Evolutionary conservation across 345 rosid genomes (phyloP).

Genomic region (Rhodamnia rubescens): DNA sequence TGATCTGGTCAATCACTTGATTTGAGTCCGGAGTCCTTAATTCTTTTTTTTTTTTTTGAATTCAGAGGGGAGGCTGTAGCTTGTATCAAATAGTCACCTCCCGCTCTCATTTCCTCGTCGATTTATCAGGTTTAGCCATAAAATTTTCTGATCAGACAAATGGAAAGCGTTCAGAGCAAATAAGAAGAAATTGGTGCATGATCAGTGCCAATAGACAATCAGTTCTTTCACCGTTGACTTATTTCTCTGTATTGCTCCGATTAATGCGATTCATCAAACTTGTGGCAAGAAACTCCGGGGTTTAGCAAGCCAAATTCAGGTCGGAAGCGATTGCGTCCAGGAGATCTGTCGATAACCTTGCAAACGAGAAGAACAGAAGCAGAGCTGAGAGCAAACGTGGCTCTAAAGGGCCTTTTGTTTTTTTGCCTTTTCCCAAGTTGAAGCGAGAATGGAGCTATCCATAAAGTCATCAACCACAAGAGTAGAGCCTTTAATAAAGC

Average conservation of each 20-base stretch:
- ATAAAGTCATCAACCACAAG: not conserved
- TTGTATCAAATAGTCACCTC: not conserved
- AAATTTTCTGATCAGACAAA: not conserved
- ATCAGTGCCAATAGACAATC: not conserved
- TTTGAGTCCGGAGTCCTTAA: not conserved
- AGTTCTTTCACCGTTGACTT: not conserved
- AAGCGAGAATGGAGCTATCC: not conserved
- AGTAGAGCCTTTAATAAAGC: not conserved
- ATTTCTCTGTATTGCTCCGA: not conserved
- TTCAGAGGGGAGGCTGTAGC: not conserved
- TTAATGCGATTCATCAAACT: not conserved
- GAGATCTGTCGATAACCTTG: not conserved
- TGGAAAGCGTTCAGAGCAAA: not conserved
- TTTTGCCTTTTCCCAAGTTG: not conserved
- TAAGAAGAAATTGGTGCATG: not conserved
- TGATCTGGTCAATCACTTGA: not conserved
- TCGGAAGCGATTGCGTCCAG: not conserved
- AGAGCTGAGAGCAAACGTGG: not conserved
- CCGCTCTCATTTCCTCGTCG: not conserved
- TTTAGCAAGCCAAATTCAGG: not conserved
- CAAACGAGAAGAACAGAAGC: not conserved
- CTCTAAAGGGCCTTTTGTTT: not conserved
- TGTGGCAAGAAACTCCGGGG: not conserved
- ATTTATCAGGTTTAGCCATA: not conserved
- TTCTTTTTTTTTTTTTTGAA: not conserved